A percentile compares a stretch with the other conserved stretches of the same genome.
phyloP scores from a whole-genome alignment of 2,329 filamentous ascomycete species.

The Didymosphaeria variabile region DNA sequence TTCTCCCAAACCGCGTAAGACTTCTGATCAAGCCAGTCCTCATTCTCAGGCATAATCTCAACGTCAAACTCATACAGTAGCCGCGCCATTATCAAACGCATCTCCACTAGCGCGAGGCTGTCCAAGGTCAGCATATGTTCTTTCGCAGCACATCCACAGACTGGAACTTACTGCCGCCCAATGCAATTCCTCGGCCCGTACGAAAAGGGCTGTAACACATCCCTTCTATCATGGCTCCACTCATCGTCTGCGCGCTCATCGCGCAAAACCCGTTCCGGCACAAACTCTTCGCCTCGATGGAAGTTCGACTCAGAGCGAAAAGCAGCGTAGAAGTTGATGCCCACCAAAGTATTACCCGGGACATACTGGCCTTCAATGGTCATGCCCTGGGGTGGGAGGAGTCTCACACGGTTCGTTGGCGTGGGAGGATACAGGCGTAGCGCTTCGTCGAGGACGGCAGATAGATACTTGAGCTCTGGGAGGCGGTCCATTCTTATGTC shows the following conservation, averaged over 20 bases:
- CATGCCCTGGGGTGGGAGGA: slow-evolving; percentile 16
- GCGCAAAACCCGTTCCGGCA: slow-evolving; percentile 3
- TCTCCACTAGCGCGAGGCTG: neutral
- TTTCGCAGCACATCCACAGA: neutral
- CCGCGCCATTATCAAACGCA: slow-evolving; percentile 2
- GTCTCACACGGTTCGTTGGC: slow-evolving; percentile 40
- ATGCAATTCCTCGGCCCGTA: slow-evolving; percentile 46
- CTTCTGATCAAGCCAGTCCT: neutral
- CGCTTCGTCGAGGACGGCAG: slow-evolving; percentile 52
- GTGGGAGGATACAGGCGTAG: slow-evolving; percentile 55
- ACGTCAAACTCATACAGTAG: slow-evolving; percentile 1
- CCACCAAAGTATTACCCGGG: slow-evolving; percentile 21
- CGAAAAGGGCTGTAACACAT: slow-evolving; percentile 50
- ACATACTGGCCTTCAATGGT: slow-evolving; percentile 17
- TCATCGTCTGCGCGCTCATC: slow-evolving; percentile 11
- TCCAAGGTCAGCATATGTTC: neutral
- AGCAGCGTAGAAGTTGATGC: slow-evolving; percentile 16
- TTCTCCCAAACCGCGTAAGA: slow-evolving; percentile 1
- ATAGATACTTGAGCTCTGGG: neutral
- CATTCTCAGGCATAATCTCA: neutral
- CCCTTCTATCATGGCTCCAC: slow-evolving; percentile 33
- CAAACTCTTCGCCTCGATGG: neutral
- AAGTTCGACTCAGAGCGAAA: neutral
- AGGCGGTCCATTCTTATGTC: neutral
- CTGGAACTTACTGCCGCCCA: slow-evolving; percentile 25